Evolutionary conservation across 805 yeast genomes (phyloP), one percentile per base, ranked within the genome.

Genomic region (Candida germanica): DNA sequence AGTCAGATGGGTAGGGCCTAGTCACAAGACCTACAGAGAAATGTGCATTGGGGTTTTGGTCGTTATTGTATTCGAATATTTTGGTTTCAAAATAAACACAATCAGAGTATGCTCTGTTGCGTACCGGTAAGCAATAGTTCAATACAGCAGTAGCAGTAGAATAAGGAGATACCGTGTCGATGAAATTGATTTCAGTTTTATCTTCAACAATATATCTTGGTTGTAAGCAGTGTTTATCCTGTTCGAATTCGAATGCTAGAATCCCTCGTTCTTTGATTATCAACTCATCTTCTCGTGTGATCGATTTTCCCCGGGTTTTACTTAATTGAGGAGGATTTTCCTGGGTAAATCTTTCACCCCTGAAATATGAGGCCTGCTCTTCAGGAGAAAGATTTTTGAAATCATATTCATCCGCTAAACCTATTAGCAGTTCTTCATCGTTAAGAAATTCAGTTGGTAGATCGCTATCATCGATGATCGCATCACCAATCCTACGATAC

Each of bases 21-120:
- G 91, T 79, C 7, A 77, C 73, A 18, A 84, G 61, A 0, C 94
- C 93, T 31, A 84, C 67, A 20, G 82, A 70, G 38, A 83, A 69
- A 23, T 73, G 72, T 1, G 80, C 70, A 37, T 72, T 74, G 2
- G 66, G 52, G 18, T 48, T 48, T 16, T 41, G 42, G 6, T 30
- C 29, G 14, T 33, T 24, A 14, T 39, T 43, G 35, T 39, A 63
- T 41, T 66, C 72, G 44, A 53, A 67, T 6, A 67, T 54, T 40
- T 67, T 67, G 6, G 60, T 47, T 55, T 84, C 94, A 52, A 81
- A 84, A 52, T 84, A 84, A 6, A 81, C 75, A 13, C 64, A 60
- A 41, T 68, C 71, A 14, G 65, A 53, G 27, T 44, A 45, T 10
- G 44, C 31, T 37, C 72, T 38, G 43, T 58, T 54, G 33, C 54